phyloP scores from a whole-genome alignment of 352 stramenopile genomes.

The Phytophthora vignae region DNA sequence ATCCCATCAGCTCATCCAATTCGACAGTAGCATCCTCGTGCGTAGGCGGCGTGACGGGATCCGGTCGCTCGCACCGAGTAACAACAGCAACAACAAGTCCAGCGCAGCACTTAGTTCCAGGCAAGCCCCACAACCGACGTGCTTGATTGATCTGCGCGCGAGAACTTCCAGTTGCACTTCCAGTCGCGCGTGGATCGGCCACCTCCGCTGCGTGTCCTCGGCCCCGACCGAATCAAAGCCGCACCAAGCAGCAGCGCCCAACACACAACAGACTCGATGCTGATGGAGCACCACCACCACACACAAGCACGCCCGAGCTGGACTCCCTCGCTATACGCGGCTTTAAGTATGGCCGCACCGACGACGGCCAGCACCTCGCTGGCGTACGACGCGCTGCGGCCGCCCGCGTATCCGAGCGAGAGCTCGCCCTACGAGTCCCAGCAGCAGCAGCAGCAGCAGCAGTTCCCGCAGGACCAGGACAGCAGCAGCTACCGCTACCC shows the following conservation, averaged over 20 bases:
- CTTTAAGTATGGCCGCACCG: background rate
- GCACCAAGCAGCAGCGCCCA: background rate
- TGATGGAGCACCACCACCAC: constrained; percentile 38
- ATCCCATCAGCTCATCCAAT: constrained; percentile 49
- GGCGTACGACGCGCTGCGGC: constrained; percentile 30
- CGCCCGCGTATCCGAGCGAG: constrained; percentile 18
- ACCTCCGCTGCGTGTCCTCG: constrained; percentile 22
- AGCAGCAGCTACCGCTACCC: constrained; percentile 23
- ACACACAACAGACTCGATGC: constrained; percentile 12
- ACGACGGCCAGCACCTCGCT: constrained; percentile 5
- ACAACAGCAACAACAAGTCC: constrained; percentile 1
- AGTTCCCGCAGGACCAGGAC: constrained; percentile 32
- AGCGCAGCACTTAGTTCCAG: too few species aligned
- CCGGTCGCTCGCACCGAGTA: constrained; percentile 11
- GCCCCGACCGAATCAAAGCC: background rate
- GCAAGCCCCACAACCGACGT: background rate
- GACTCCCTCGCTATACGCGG: constrained; percentile 29
- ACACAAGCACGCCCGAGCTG: constrained; percentile 39
- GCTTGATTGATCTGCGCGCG: constrained; percentile 9
- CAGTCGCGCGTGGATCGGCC: constrained; percentile 10
- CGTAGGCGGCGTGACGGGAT: constrained; percentile 27
- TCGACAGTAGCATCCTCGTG: constrained; percentile 40
- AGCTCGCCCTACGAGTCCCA: constrained; percentile 17
- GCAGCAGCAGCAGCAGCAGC: constrained; percentile 10
- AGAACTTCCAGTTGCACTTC: constrained; percentile 8